Evolutionary conservation across 2,329 filamentous ascomycete genomes (phyloP).

Genomic region (Aureobasidium namibiae): DNA sequence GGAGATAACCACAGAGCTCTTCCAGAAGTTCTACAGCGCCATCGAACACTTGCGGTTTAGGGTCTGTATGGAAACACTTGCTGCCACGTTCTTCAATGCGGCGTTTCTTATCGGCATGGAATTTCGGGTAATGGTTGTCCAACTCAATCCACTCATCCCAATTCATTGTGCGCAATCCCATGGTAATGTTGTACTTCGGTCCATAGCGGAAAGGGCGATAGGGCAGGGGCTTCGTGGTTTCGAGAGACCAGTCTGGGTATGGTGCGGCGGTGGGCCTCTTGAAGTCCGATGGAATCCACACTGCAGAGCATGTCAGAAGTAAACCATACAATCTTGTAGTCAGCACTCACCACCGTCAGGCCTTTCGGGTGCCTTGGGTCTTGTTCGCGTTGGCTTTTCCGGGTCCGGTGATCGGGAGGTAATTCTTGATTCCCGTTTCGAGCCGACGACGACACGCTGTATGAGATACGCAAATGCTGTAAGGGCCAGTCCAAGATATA

Average conservation of each 20-base stretch:
- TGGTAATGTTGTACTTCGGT: constrained; percentile 66
- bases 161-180: constrained; percentile 64
- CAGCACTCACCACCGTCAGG: constrained; percentile 38
- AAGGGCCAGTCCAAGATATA: constrained; percentile 7
- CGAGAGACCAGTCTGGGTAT: constrained; percentile 61
- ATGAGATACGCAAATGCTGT: background rate
- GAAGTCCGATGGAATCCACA: constrained; percentile 53
- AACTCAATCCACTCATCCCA: constrained; percentile 77
- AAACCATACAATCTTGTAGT: background rate
- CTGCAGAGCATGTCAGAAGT: constrained; percentile 20
- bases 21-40: constrained; percentile 69
- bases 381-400: constrained; percentile 33
- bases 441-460: background rate
- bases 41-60: constrained; percentile 48
- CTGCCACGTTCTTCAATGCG: constrained; percentile 59
- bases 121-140: constrained; percentile 69
- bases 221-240: constrained; percentile 61
- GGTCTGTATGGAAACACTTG: constrained; percentile 61
- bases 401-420: constrained; percentile 31
- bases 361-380: constrained; percentile 29
- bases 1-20: constrained; percentile 62
- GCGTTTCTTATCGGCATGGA: constrained; percentile 60
- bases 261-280: constrained; percentile 51
- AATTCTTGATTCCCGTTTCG: background rate
- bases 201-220: constrained; percentile 74